A percentile compares a stretch with the other conserved stretches of the same genome.
phyloP scores from a whole-genome alignment of 2,329 filamentous ascomycete genomes.

The Leptodontidium sp. region DNA sequence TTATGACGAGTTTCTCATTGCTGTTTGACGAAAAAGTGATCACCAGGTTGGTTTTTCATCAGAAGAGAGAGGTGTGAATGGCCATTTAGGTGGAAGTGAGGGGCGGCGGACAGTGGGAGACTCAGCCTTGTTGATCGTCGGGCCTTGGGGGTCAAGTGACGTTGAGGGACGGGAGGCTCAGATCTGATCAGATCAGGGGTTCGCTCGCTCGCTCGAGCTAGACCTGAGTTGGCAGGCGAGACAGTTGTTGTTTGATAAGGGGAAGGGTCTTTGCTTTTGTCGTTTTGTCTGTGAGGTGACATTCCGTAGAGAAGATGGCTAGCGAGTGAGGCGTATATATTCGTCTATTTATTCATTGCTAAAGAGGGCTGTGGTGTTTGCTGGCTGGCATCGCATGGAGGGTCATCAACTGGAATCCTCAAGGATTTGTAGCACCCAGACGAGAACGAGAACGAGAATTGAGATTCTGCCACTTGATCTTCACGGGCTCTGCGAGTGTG shows the following conservation, averaged over 20 bases:
- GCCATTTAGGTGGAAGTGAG: not conserved
- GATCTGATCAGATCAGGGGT: not conserved
- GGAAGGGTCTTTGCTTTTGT: not conserved
- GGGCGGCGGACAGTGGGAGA: not conserved
- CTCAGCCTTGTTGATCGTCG: slow-evolving; percentile 9
- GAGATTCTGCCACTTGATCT: too few relatives aligned
- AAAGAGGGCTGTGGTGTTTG: too few relatives aligned
- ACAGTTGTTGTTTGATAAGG: not conserved
- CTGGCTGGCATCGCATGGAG: too few relatives aligned
- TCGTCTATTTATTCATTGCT: too few relatives aligned
- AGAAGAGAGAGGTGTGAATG: too few relatives aligned
- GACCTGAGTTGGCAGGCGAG: not conserved
- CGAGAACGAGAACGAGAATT: too few relatives aligned
- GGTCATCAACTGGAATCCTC: too few relatives aligned
- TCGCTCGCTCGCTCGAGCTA: not conserved
- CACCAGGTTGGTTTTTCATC: not conserved
- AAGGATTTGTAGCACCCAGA: too few relatives aligned
- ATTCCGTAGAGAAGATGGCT: too few relatives aligned
- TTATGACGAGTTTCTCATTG: not conserved
- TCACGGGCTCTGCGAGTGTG: too few relatives aligned
- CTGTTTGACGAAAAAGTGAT: not conserved
- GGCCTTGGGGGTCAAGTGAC: slow-evolving; percentile 5
- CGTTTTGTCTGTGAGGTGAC: too few relatives aligned
- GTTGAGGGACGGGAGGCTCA: not conserved
- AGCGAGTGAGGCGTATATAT: too few relatives aligned